These are phyloP conservation scores for Fonsecaea nubica DNA, from an alignment of 2,329 filamentous ascomycete species.

Conservation along the genomic window DNA sequence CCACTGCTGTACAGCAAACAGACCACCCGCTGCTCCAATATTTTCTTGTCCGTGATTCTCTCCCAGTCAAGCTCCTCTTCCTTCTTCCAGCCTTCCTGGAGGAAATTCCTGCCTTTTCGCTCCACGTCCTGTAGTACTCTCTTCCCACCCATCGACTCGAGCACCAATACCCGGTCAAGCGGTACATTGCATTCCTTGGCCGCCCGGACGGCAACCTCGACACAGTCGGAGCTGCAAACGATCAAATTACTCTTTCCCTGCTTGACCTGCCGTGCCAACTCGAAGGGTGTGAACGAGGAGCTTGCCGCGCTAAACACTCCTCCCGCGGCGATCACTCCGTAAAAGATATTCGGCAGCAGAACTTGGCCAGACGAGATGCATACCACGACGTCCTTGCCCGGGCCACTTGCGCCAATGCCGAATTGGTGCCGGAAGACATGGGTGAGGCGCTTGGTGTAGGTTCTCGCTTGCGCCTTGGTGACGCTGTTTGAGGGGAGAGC, in stretches of 20 bases:
- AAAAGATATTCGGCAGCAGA: constrained; percentile 62
- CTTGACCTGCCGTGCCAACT: constrained; percentile 34
- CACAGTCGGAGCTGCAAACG: constrained; percentile 57
- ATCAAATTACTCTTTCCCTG: constrained; percentile 44
- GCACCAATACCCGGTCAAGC: constrained; percentile 57
- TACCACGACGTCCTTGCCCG: constrained; percentile 62
- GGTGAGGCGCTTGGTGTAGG: constrained; percentile 60
- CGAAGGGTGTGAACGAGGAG: constrained; percentile 30
- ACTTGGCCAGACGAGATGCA: constrained; percentile 64
- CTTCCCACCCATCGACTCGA: constrained; percentile 53
- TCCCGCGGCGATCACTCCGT: constrained; percentile 64
- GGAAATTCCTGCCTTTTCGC: constrained; percentile 25
- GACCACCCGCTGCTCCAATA: constrained; percentile 55
- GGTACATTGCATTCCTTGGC: constrained; percentile 59
- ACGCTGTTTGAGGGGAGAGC: constrained; percentile 59
- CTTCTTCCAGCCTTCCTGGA: constrained; percentile 36
- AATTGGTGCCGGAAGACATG: constrained; percentile 62
- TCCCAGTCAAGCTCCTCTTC: constrained; percentile 57
- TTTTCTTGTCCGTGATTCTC: constrained; percentile 57
- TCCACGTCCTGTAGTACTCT: constrained; percentile 39
- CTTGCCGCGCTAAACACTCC: constrained; percentile 60
- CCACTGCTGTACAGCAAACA: constrained; percentile 45
- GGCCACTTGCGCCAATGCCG: constrained; percentile 58
- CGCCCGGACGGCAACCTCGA: constrained; percentile 56
- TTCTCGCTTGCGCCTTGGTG: constrained; percentile 60